A percentile compares a stretch with the other conserved stretches of the same genome.
These are phyloP conservation scores for Potentilla sterilis DNA, from an alignment of 306 rosid genomes.

Conservation along the genomic window DNA sequence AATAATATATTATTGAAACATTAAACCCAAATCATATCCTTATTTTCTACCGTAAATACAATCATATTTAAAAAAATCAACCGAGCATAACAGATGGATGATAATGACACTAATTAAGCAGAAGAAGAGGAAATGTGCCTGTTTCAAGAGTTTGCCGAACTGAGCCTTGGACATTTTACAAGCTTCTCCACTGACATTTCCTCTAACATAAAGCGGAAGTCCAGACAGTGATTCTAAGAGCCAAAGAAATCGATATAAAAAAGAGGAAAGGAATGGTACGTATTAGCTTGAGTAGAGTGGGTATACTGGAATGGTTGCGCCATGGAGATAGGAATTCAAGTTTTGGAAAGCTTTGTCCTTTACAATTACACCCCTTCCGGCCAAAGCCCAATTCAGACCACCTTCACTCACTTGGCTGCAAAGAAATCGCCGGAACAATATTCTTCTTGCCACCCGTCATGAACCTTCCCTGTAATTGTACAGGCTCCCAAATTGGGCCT, in stretches of 20 bases:
- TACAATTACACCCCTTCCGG: slow-evolving; percentile 42
- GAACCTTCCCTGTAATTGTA: too few species aligned
- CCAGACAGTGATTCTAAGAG: slow-evolving; percentile 36
- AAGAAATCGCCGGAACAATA: not conserved
- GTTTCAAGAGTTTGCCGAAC: slow-evolving; percentile 40
- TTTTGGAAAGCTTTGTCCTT: slow-evolving; percentile 37
- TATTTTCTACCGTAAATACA: too few species aligned
- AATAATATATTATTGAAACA: too few species aligned
- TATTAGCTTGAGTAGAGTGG: not conserved
- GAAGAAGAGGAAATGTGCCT: slow-evolving; percentile 25
- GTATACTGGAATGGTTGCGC: slow-evolving; percentile 32
- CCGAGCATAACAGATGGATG: not conserved
- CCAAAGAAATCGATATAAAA: not conserved
- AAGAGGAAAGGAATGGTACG: not conserved
- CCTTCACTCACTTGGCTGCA: slow-evolving; percentile 17
- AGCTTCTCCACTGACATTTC: slow-evolving; percentile 27
- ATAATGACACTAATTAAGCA: not conserved
- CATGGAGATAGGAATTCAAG: slow-evolving; percentile 31
- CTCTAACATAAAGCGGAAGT: slow-evolving; percentile 43
- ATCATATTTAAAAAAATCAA: not conserved
- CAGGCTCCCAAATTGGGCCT: too few species aligned
- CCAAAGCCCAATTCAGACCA: slow-evolving; percentile 42
- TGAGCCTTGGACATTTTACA: slow-evolving; percentile 34
- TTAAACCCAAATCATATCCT: too few species aligned
- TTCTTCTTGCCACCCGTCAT: not conserved